Base-by-base conservation (phyloP, 345 rosid genomes). In the Eucalyptus caleyi region DNA sequence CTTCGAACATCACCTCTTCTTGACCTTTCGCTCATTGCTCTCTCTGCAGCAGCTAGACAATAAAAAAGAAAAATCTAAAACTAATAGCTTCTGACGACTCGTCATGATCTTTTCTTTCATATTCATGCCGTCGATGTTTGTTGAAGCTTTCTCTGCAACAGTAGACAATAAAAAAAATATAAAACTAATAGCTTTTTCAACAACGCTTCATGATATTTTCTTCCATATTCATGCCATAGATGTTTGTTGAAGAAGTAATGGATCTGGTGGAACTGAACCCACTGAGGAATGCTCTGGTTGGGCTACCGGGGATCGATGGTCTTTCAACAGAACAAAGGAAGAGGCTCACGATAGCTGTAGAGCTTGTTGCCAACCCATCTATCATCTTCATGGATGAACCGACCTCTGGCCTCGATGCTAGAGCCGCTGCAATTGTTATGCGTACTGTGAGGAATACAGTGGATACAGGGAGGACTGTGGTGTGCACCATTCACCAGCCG, bases 381-480 rank as follows among this genome's bases (percentile, higher is more conserved):
- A 96, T 97, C 86, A 96, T 97, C 91, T 96, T 97, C 94, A 97
- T 97, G 99, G 99, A 97, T 80, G 99, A 97, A 89, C 99, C 99
- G 21, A 96, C 99, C 32, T 95, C 99, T 86, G 99, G 99, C 85
- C 98, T 97, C 88, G 98, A 96, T 93, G 98, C 99, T 30, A 93
- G 99, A 94, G 98, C 98, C 51, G 99, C 99, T 2, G 99, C 99
- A 14, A 96, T 97, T 89, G 99, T 97, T 88, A 96, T 97, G 98
- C 97, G 99, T 7, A 95, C 99, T 4, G 98, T 97, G 50, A 96
- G 99, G 90, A 96, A 97, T 87, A 97, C 99, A 1, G 99, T 95
- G 56, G 99, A 97, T 88, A 97, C 99, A 2, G 99, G 98, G n/a
- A 97, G 99, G 93, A 97, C 99, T 27, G 97, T 97, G 16, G 97